Base-by-base conservation (phyloP, 2,329 filamentous ascomycete species). In the Amauroascus verrucosus region DNA sequence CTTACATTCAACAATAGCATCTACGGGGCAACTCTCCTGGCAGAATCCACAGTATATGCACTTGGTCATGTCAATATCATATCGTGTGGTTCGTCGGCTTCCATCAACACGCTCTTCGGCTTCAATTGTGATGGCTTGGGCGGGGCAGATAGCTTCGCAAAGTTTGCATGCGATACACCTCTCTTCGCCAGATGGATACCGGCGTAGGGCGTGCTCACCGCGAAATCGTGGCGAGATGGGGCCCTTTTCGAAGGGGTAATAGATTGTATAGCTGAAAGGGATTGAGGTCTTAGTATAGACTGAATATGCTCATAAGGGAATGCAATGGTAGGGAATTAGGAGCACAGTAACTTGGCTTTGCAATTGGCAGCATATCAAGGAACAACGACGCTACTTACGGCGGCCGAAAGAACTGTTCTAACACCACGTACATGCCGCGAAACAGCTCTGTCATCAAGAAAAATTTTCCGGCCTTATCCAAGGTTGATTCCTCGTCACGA, bases 51-150 rank as follows among this genome's bases (percentile, higher is more conserved):
- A 97, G 82, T 97, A 98, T 74, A 98, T 98, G 77, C 93, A 98
- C 80, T 98, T 98, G 67, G 93, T 97, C 93, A 98, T 98, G 75
- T 98, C 93, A 68, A 98, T 96, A 71, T 98, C 93, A 75, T 98
- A 98, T 69, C 91, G 84, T 56, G 91, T 96, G 49, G 93, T 98
- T 68, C 93, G 83, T 72, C 93, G 84, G 67, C 88, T 94, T 59
- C 93, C 93, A 66, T 98, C 93, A 67, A 87, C 88, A 68, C 93
- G 89, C 78, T 98, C 93, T 73, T 98, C 93, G 54, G 93, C 93
- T 76, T 98, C 93, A 65, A 98, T 98, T 51, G 93, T 98, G 72
- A 98, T 98, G 66, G 93, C 93, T 75, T 95, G 88, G 54, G 93
- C 93, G 40, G 93, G 93, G 80, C 93, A 98, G 68, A 97, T 86